Conservation (phyloP, 352 stramenopile genomes). For the Phytophthora colocasiae region DNA sequence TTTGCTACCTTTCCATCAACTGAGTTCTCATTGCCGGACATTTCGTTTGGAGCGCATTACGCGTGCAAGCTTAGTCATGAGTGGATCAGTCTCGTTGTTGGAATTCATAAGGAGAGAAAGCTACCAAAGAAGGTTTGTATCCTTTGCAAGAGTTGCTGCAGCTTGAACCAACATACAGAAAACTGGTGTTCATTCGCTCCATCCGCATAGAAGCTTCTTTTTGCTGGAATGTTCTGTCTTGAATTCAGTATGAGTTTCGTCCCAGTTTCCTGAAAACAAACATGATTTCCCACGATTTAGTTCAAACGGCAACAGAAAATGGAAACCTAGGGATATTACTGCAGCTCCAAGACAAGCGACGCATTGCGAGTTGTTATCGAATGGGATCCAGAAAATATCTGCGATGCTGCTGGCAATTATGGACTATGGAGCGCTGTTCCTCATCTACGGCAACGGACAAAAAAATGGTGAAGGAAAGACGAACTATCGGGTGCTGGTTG, state of each 20-base stretch:
- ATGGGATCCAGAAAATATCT: neutral
- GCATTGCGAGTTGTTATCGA: neutral
- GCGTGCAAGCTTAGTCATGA: slow-evolving; percentile 1
- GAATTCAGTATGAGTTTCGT: slow-evolving; percentile 18
- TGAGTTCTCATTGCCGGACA: slow-evolving; percentile 1
- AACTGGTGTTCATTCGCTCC: slow-evolving; percentile 3
- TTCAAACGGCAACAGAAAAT: neutral
- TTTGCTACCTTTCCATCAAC: neutral
- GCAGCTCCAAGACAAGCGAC: neutral
- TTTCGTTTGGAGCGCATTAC: slow-evolving; percentile 1
- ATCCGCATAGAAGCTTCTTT: neutral
- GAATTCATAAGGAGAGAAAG: slow-evolving; percentile 13
- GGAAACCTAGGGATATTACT: neutral
- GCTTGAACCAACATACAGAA: slow-evolving; percentile 7
- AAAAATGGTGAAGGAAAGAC: neutral
- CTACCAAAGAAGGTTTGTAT: neutral
- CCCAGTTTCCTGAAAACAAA: slow-evolving; percentile 10
- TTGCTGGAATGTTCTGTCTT: neutral
- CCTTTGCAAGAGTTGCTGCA: slow-evolving; percentile 14
- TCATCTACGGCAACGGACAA: neutral
- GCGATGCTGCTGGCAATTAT: neutral
- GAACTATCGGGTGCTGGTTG: no score
- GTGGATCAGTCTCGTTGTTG: slow-evolving; percentile 2
- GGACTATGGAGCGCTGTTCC: neutral
- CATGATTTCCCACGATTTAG: slow-evolving; percentile 3